Evolutionary conservation across 169 alveolate genomes (phyloP), one percentile per base, ranked within the genome.

Genomic region (Ichthyophthirius multifiliis): DNA sequence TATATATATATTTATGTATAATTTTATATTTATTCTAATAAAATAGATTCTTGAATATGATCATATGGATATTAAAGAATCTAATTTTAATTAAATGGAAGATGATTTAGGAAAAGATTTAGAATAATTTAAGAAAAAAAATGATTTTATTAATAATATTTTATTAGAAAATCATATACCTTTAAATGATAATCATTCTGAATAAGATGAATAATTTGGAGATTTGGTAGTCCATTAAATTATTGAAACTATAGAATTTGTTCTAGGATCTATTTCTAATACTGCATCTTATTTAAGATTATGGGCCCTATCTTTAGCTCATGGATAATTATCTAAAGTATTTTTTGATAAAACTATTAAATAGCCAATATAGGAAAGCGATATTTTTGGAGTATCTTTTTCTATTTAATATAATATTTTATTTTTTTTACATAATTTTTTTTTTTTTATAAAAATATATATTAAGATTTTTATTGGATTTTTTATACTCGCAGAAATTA

Each of bases 401-500:
- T 35, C 47, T 43, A 4, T 41, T 32, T 41, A 43, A 27, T 48
- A 39, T 9, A 43, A 34, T 64, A 43, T 35, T 9, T 44, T 65
- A 0, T 39, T 64, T 18, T n/a, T 79, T 45, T 12, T 43, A 4
- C 37, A 31, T 39, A 65, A 75, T 62, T 23, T 62, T 6, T 35
- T 76, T 41, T 23, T 39, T 27, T 3, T 76, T 34, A 34, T 32
- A 9, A n/a, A 34, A 7, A 5, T 10, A 9, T 71, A 10, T 16
- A 16, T 9, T 13, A 39, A 71, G 63, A 43, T 62, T 23, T 63
- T 86, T 37, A 35, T 85, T n/a, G 83, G 88, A 27, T 96, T 95
- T 64, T 94, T 94, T 16, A 76, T 94, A 41, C 97, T 96, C 90
- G 98, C 98, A 3, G 90, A 94, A 77, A 82, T 97, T 76, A 98